Percentiles rank a stretch among this genome's conserved stretches.
These are phyloP conservation scores for Pleurotus giganteus DNA, from an alignment of 768 basidiomycete genomes.

Conservation along the genomic window DNA sequence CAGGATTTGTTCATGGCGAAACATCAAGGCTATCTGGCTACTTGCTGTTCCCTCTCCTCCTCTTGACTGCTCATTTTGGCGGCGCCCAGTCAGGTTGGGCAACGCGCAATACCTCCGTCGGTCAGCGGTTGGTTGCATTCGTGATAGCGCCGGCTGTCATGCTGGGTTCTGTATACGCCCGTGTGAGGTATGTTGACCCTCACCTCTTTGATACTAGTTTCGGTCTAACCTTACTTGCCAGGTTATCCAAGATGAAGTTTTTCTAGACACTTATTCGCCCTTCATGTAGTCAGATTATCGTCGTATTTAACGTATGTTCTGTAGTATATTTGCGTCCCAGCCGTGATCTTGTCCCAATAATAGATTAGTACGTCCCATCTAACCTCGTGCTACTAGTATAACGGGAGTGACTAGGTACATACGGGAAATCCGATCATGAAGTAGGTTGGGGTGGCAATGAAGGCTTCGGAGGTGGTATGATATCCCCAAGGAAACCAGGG, in stretches of 20 bases:
- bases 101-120: conserved; percentile 28
- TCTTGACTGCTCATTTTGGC: conserved; percentile 66
- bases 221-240: conserved; percentile 20
- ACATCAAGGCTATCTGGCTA: conserved; percentile 68
- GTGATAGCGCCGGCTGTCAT: conserved; percentile 51
- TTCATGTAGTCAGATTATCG: not conserved
- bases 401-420: not conserved
- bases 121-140: conserved; percentile 49
- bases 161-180: conserved; percentile 40
- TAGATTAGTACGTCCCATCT: not conserved
- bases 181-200: conserved; percentile 46
- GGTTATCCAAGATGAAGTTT: conserved; percentile 66
- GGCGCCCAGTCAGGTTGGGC: conserved; percentile 71
- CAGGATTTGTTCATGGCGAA: not conserved
- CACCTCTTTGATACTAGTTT: not conserved
- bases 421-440: not conserved
- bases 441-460: not conserved
- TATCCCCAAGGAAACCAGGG: conserved; percentile 81
- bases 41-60: conserved; percentile 54
- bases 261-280: conserved; percentile 24
- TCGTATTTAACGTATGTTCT: not conserved
- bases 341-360: not conserved
- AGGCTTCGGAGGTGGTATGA: conserved; percentile 45
- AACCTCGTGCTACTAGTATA: no score
- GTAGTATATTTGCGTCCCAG: not conserved